Percentiles rank a stretch among this genome's conserved stretches.
Conservation (phyloP, 345 rosid genomes). For the sweet orange (Citrus sinensis) region DNA sequence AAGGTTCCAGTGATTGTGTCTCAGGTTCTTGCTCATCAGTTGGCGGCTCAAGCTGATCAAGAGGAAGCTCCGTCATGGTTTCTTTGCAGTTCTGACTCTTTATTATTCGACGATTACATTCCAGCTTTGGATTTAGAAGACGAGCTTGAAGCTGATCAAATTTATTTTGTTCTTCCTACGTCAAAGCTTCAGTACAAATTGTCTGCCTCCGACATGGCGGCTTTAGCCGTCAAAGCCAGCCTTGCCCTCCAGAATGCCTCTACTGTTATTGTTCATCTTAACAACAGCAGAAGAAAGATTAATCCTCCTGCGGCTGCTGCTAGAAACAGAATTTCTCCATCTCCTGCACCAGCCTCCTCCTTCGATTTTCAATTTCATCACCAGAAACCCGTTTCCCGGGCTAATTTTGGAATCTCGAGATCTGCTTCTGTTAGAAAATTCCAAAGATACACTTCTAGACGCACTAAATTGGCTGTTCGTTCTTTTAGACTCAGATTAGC, state of each 20-base stretch:
- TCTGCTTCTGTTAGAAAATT: constrained; percentile 57
- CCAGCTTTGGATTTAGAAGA: constrained; percentile 41
- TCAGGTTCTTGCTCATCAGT: constrained; percentile 33
- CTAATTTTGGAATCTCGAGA: constrained; percentile 31
- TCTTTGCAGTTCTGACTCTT: constrained; percentile 61
- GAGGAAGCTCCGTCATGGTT: constrained; percentile 40
- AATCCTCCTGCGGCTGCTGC: background rate
- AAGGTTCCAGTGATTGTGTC: constrained; percentile 46
- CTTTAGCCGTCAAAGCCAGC: constrained; percentile 88
- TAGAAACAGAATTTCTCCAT: constrained; percentile 27
- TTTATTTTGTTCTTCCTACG: constrained; percentile 65
- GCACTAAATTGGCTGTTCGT: constrained; percentile 71
- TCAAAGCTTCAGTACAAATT: constrained; percentile 63
- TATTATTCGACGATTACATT: constrained; percentile 58
- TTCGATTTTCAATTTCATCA: no score
- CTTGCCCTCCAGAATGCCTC: constrained; percentile 53
- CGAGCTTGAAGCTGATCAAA: constrained; percentile 43
- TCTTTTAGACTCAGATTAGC: constrained; percentile 66
- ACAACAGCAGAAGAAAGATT: no score
- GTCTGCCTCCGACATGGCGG: constrained; percentile 86
- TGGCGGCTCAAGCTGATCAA: background rate
- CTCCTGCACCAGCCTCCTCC: constrained; percentile 35
- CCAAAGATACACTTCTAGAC: constrained; percentile 52
- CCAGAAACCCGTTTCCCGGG: constrained; percentile 1
- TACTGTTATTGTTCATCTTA: no score